Conservation (phyloP, 345 rosid species). For the Eucalyptus dawsonii region DNA sequence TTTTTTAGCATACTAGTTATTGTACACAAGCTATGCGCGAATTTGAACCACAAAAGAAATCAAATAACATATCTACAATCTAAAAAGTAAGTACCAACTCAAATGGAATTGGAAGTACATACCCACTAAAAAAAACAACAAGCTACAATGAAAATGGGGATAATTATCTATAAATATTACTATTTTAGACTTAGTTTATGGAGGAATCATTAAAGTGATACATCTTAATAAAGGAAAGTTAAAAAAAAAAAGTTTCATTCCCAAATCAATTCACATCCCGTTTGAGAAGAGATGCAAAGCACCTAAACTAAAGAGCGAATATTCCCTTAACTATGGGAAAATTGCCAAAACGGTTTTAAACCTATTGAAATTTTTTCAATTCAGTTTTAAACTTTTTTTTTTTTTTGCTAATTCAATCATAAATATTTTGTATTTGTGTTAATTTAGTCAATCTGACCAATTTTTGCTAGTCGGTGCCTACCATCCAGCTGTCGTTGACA, state of each 20-base stretch:
- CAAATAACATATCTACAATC: no score
- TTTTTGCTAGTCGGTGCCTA: fast-evolving
- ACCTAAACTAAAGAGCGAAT: not conserved
- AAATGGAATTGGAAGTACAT: not conserved
- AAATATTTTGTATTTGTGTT: no score
- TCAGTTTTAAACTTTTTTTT: fast-evolving
- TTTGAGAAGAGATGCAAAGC: not conserved
- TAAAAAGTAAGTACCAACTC: not conserved
- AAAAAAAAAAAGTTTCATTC: not conserved
- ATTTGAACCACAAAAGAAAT: not conserved
- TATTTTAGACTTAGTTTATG: not conserved
- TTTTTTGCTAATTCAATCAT: no score
- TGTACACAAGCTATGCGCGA: no score
- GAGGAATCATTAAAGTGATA: not conserved
- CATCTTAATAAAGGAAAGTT: not conserved
- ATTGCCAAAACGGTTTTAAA: no score
- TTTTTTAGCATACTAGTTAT: no score
- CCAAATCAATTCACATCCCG: not conserved
- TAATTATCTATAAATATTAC: not conserved
- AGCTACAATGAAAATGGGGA: not conserved
- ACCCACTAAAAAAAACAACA: not conserved
- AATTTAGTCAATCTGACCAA: fast-evolving
- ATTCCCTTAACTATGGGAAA: no score
- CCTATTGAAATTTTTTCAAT: no score
- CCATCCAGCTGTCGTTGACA: fast-evolving